Conservation (phyloP, 1,139 yeast species). For the Saccharomyces pastorianus region DNA sequence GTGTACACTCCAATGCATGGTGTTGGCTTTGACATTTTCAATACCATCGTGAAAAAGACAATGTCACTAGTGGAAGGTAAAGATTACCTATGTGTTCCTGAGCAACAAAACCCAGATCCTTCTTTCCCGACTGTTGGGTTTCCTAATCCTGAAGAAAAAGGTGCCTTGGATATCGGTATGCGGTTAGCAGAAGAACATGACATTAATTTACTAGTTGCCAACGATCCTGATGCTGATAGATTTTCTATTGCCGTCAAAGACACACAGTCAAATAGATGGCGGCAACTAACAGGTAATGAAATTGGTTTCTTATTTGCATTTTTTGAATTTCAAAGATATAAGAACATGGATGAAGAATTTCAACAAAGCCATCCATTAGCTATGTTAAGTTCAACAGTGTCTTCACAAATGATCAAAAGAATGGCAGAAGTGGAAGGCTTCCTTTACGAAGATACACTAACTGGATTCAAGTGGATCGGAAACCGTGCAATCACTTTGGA, state of each 20-base stretch:
- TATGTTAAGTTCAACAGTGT: conserved; percentile 80
- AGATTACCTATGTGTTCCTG: conserved; percentile 35
- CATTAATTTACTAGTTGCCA: conserved; percentile 61
- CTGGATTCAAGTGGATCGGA: conserved; percentile 98
- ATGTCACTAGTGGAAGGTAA: conserved; percentile 26
- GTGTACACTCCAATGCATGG: conserved; percentile 96
- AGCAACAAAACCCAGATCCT: conserved; percentile 75
- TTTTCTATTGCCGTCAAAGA: conserved; percentile 60
- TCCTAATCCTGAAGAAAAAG: conserved; percentile 94
- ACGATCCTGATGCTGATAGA: conserved; percentile 95
- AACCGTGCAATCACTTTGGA: conserved; percentile 74
- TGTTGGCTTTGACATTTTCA: conserved; percentile 55
- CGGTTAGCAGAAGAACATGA: conserved; percentile 34
- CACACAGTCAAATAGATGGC: conserved; percentile 43
- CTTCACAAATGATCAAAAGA: conserved; percentile 68
- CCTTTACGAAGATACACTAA: conserved; percentile 68
- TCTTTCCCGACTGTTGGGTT: conserved; percentile 75
- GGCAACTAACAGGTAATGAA: conserved; percentile 84
- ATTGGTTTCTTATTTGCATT: conserved; percentile 79
- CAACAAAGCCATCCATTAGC: conserved; percentile 35
- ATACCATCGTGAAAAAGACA: conserved; percentile 24
- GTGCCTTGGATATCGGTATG: conserved; percentile 74
- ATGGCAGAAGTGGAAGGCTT: conserved; percentile 62
- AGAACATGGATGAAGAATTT: conserved; percentile 19
- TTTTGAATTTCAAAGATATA: conserved; percentile 41